phyloP scores from a whole-genome alignment of 2,329 filamentous ascomycete genomes.

The Fonsecaea monophora region DNA sequence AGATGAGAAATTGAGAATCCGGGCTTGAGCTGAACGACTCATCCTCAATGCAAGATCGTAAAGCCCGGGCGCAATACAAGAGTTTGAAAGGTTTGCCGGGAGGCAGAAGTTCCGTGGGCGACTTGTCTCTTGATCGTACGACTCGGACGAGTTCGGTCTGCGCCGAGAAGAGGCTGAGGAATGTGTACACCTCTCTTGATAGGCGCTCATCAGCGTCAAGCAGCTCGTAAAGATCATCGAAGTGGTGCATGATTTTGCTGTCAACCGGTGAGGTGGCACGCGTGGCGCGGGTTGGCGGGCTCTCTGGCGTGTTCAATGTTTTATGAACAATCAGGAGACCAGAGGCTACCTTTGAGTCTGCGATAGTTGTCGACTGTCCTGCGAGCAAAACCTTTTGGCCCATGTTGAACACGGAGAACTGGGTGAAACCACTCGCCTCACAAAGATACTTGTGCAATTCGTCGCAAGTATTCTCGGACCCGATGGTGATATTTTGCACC shows the following conservation, averaged over 20 bases:
- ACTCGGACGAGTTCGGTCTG: slow-evolving; percentile 67
- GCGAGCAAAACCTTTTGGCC: slow-evolving; percentile 33
- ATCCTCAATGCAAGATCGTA: slow-evolving; percentile 66
- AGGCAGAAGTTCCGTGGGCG: slow-evolving; percentile 70
- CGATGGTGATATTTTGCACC: slow-evolving; percentile 58
- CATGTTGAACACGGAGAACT: slow-evolving; percentile 71
- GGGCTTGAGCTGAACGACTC: slow-evolving; percentile 49
- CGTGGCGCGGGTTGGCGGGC: slow-evolving; percentile 53
- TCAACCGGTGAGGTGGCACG: slow-evolving; percentile 65
- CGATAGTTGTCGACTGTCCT: slow-evolving; percentile 33
- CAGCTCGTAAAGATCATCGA: slow-evolving; percentile 81
- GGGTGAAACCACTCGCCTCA: slow-evolving; percentile 75
- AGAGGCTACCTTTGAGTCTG: slow-evolving; percentile 50
- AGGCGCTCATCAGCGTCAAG: slow-evolving; percentile 74
- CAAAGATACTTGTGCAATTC: slow-evolving; percentile 72
- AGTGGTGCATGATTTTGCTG: slow-evolving; percentile 78
- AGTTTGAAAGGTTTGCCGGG: slow-evolving; percentile 72
- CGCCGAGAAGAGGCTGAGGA: slow-evolving; percentile 73
- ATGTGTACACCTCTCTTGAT: slow-evolving; percentile 73
- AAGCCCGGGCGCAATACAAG: slow-evolving; percentile 73
- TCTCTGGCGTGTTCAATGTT: slow-evolving; percentile 38
- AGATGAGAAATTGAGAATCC: slow-evolving; percentile 48
- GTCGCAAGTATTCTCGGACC: slow-evolving; percentile 71
- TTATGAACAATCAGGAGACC: slow-evolving; percentile 47
- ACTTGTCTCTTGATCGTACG: slow-evolving; percentile 62